These are phyloP conservation scores for Fraxinus angustifolia DNA, from an alignment of 305 asterid species.

Conservation along the genomic window DNA sequence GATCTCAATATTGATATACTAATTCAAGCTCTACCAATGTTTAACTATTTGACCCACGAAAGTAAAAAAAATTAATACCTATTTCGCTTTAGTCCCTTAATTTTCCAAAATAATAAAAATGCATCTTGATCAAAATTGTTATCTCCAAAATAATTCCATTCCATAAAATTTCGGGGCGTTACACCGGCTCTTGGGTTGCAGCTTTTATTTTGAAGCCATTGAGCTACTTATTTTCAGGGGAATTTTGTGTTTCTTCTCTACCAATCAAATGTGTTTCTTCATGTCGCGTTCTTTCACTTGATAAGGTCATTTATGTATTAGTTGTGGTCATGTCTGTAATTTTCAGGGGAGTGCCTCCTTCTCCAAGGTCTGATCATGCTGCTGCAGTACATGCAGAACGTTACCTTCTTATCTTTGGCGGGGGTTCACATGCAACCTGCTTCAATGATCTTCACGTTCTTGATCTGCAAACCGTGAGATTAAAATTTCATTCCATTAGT, in stretches of 20 bases:
- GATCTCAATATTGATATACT: too few relatives aligned
- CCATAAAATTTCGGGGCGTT: too few relatives aligned
- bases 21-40: too few relatives aligned
- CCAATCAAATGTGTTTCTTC: slow-evolving; percentile 3
- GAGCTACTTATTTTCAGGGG: slow-evolving; percentile 11
- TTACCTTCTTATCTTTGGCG: slow-evolving; percentile 93
- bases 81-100: too few relatives aligned
- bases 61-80: too few relatives aligned
- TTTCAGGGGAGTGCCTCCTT: slow-evolving; percentile 84
- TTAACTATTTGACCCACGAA: too few relatives aligned
- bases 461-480: slow-evolving; percentile 90
- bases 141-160: too few relatives aligned
- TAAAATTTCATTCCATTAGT: slow-evolving; percentile 13
- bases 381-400: slow-evolving; percentile 98
- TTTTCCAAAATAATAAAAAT: too few relatives aligned
- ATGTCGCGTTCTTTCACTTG: background rate
- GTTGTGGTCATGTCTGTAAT: slow-evolving; percentile 18
- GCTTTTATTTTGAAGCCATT: slow-evolving; percentile 13
- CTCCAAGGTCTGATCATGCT: slow-evolving; percentile 98
- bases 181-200: slow-evolving; percentile 4
- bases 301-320: slow-evolving; percentile 10
- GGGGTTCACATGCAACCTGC: slow-evolving; percentile 94
- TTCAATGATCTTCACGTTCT: slow-evolving; percentile 96
- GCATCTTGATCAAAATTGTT: too few relatives aligned
- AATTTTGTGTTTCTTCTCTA: background rate